phyloP scores from a whole-genome alignment of 148 eudicot species.

The Persicaria tinctoria region DNA sequence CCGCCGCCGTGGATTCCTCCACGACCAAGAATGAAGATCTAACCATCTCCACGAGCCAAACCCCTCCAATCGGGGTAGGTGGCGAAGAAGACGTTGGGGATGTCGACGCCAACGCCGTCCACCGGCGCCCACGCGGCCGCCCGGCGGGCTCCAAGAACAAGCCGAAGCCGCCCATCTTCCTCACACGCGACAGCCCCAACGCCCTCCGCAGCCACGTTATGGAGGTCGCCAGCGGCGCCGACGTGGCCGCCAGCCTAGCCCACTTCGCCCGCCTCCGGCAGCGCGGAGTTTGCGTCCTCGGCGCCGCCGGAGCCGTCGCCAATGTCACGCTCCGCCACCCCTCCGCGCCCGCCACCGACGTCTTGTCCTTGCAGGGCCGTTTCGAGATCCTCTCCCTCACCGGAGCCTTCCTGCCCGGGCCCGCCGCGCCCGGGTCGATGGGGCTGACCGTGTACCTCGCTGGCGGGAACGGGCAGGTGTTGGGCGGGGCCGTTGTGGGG shows the following conservation, averaged over 20 bases:
- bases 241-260: neutral
- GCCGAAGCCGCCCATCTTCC: conserved; percentile 16
- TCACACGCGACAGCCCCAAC: conserved; percentile 18
- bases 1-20: neutral
- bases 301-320: conserved; percentile 12
- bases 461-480: conserved; percentile 13
- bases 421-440: conserved; percentile 11
- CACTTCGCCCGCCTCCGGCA: conserved; percentile 13
- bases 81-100: conserved; percentile 4
- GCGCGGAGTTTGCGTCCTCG: conserved; percentile 14
- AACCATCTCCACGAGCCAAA: conserved; percentile 1
- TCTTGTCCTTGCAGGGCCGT: conserved; percentile 10
- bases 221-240: conserved; percentile 14
- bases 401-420: conserved; percentile 14
- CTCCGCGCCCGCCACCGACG: neutral
- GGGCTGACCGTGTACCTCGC: conserved; percentile 14
- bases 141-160: conserved; percentile 15
- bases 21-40: conserved; percentile 9
- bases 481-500: conserved; percentile 12
- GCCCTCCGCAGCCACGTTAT: conserved; percentile 16
- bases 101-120: neutral
- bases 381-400: conserved; percentile 15
- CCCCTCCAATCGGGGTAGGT: neutral
- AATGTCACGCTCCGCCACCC: conserved; percentile 17
- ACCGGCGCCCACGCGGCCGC: conserved; percentile 12